Evolutionary conservation across 202 grass and related monocot genomes (phyloP).

Genomic region (Hordeum pubiflorum): DNA sequence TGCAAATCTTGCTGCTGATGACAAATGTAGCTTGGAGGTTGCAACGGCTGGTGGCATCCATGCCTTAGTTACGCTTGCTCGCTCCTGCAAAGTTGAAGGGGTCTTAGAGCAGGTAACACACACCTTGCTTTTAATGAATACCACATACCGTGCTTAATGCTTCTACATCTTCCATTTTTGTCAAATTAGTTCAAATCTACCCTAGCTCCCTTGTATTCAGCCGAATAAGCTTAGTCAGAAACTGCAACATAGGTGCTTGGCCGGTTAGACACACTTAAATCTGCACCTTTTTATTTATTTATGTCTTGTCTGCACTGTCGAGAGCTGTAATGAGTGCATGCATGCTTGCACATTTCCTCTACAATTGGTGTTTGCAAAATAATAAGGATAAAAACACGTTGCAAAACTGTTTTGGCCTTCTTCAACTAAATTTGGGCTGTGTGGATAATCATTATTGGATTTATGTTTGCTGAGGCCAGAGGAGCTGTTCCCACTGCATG

Average conservation of each 20-base stretch:
- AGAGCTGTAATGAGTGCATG: not conserved
- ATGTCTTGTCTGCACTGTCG: not conserved
- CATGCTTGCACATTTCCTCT: not conserved
- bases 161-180: not conserved
- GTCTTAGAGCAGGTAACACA: slow-evolving; percentile 84
- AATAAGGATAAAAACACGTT: not conserved
- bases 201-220: not conserved
- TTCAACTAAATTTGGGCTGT: not conserved
- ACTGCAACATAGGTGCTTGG: not conserved
- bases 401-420: not conserved
- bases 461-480: not conserved
- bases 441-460: not conserved
- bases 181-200: not conserved
- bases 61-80: slow-evolving; percentile 90
- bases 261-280: not conserved
- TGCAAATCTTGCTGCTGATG: slow-evolving; percentile 95
- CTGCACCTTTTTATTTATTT: not conserved
- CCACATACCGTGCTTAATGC: not conserved
- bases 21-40: slow-evolving; percentile 98
- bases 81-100: slow-evolving; percentile 78
- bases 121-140: not conserved
- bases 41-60: slow-evolving; percentile 84
- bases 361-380: not conserved
- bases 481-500: not conserved
- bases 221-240: not conserved